Evolutionary conservation across 75 land plant genomes (phyloP).

Genomic region (Ceratopteris richardii): DNA sequence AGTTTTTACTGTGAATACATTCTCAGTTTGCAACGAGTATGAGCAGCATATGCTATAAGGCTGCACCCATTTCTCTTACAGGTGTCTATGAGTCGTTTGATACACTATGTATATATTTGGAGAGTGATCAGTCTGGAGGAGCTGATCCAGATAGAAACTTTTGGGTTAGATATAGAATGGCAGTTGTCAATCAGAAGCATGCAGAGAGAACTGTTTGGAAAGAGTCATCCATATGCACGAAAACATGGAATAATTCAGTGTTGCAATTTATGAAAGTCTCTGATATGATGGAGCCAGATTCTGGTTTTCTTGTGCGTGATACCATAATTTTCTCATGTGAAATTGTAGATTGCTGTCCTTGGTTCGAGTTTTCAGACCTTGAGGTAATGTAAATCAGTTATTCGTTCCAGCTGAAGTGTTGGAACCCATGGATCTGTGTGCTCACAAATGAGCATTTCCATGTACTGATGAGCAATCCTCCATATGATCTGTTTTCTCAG

Average conservation of each 20-base stretch:
- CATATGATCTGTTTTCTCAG: constrained; percentile 28
- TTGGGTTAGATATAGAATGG: constrained; percentile 96
- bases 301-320: constrained; percentile 88
- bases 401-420: no score
- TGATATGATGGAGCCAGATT: constrained; percentile 91
- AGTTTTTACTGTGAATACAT: background rate
- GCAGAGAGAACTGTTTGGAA: constrained; percentile 83
- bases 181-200: constrained; percentile 87
- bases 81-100: constrained; percentile 99
- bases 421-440: no score
- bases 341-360: constrained; percentile 95
- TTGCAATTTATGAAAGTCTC: constrained; percentile 99
- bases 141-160: constrained; percentile 87
- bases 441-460: no score
- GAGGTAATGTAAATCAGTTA: constrained; percentile 94
- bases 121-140: constrained; percentile 89
- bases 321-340: constrained; percentile 93
- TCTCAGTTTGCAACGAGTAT: background rate
- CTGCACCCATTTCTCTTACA: constrained; percentile 20
- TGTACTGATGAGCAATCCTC: no score
- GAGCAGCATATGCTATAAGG: background rate
- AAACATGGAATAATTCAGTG: constrained; percentile 98
- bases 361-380: constrained; percentile 96
- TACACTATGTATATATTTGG: constrained; percentile 89
- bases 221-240: constrained; percentile 97